Conservation (phyloP, 2,329 filamentous ascomycete genomes). For the Hymenoscyphus fructigenus region DNA sequence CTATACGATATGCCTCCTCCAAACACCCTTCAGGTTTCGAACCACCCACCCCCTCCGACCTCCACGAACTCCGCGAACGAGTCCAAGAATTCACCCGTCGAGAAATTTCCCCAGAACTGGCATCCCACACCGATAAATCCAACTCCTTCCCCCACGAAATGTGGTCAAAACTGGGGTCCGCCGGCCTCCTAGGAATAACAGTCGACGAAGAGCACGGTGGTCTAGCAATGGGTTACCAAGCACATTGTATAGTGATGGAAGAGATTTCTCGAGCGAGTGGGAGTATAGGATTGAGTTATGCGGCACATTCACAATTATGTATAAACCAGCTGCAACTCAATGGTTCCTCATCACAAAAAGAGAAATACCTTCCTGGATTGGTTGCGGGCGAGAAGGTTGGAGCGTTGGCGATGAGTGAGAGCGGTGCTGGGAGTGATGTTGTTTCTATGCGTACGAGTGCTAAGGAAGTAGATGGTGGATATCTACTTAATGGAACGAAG, state of each 20-base stretch:
- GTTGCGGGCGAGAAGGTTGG: constrained; percentile 80
- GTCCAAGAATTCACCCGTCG: constrained; percentile 78
- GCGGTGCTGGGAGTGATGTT: constrained; percentile 87
- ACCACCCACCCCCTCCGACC: constrained; percentile 50
- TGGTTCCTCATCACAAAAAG: constrained; percentile 75
- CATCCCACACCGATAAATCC: constrained; percentile 74
- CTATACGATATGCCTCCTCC: constrained; percentile 55
- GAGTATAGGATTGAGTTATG: constrained; percentile 86
- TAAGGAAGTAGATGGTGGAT: constrained; percentile 78
- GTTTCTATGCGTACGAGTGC: constrained; percentile 92
- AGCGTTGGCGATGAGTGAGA: constrained; percentile 92
- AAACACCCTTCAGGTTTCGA: constrained; percentile 66
- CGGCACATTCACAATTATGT: constrained; percentile 93
- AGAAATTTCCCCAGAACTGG: constrained; percentile 82
- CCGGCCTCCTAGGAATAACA: constrained; percentile 88
- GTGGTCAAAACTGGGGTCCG: constrained; percentile 92
- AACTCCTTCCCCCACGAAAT: constrained; percentile 89
- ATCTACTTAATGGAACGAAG: constrained; percentile 70
- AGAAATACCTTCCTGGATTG: constrained; percentile 74
- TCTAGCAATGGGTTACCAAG: constrained; percentile 90
- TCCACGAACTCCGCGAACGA: constrained; percentile 52
- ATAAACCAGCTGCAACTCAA: constrained; percentile 96
- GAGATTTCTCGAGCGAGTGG: constrained; percentile 86
- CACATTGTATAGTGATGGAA: constrained; percentile 93
- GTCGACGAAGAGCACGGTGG: constrained; percentile 91